Evolutionary conservation across 1,284 basidiomycete species (phyloP).

Genomic region (Fomitopsis pinicola): DNA sequence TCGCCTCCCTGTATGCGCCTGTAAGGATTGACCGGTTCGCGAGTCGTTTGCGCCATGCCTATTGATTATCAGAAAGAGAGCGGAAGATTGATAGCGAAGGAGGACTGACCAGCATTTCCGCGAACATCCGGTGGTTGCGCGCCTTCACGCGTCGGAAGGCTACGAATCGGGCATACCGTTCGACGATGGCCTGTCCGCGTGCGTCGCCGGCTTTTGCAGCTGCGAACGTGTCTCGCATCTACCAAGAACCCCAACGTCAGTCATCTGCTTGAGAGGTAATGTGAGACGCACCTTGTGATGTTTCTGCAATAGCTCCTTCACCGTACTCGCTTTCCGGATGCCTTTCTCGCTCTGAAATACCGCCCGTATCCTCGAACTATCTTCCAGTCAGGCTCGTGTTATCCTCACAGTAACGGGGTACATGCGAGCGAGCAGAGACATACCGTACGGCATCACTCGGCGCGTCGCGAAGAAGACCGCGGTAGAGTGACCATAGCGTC

Average conservation of each 20-base stretch:
- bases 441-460: constrained; percentile 46
- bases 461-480: constrained; percentile 57
- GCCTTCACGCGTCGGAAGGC: constrained; percentile 31
- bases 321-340: constrained; percentile 24
- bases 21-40: constrained; percentile 61
- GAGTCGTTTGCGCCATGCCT: constrained; percentile 51
- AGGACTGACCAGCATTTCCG: constrained; percentile 46
- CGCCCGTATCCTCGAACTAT: constrained; percentile 49
- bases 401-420: background rate
- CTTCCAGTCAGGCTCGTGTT: constrained; percentile 29
- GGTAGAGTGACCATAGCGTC: constrained; percentile 71
- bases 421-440: constrained; percentile 16
- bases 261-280: background rate
- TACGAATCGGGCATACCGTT: constrained; percentile 54
- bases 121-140: constrained; percentile 44
- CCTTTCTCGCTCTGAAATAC: constrained; percentile 51
- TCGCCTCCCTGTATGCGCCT: constrained; percentile 60
- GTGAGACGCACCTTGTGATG: constrained; percentile 47
- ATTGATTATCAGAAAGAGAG: background rate
- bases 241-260: background rate
- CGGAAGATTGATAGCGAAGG: background rate
- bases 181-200: constrained; percentile 40
- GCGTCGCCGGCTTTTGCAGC: constrained; percentile 49
- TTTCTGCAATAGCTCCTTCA: constrained; percentile 38
- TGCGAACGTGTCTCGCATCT: constrained; percentile 64